Conservation (phyloP, 805 yeast species). For the Metschnikowia hibisci region DNA sequence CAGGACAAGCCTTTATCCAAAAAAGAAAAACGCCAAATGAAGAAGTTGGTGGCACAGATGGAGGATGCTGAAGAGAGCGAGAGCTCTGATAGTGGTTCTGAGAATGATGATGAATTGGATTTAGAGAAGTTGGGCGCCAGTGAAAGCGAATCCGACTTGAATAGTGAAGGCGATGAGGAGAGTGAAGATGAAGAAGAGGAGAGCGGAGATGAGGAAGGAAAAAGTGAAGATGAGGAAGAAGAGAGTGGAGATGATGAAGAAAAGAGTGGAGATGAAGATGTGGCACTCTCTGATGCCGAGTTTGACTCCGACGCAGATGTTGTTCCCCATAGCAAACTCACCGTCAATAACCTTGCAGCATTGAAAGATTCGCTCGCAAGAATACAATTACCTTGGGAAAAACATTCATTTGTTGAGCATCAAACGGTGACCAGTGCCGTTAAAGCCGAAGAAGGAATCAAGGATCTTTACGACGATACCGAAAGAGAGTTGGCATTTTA, state of each 20-base stretch:
- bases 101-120: constrained; percentile 47
- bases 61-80: constrained; percentile 34
- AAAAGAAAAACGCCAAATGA: constrained; percentile 59
- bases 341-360: constrained; percentile 86
- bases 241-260: constrained; percentile 47
- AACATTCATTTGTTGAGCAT: constrained; percentile 78
- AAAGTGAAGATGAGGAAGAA: constrained; percentile 35
- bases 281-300: constrained; percentile 87
- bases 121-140: constrained; percentile 53
- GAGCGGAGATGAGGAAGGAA: constrained; percentile 28
- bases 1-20: constrained; percentile 44
- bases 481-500: constrained; percentile 94
- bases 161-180: constrained; percentile 28
- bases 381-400: constrained; percentile 60
- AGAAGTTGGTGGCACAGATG: constrained; percentile 40
- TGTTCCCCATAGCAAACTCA: constrained; percentile 85
- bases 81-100: constrained; percentile 29
- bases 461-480: constrained; percentile 91
- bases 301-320: constrained; percentile 92
- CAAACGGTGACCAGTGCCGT: constrained; percentile 63
- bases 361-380: constrained; percentile 64
- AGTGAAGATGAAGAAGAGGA: constrained; percentile 8
- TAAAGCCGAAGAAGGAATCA: constrained; percentile 61
- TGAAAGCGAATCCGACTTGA: constrained; percentile 45
- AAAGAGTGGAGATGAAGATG: constrained; percentile 67